Base-by-base conservation (phyloP, 345 rosid species). In the Lumnitzera racemosa region DNA sequence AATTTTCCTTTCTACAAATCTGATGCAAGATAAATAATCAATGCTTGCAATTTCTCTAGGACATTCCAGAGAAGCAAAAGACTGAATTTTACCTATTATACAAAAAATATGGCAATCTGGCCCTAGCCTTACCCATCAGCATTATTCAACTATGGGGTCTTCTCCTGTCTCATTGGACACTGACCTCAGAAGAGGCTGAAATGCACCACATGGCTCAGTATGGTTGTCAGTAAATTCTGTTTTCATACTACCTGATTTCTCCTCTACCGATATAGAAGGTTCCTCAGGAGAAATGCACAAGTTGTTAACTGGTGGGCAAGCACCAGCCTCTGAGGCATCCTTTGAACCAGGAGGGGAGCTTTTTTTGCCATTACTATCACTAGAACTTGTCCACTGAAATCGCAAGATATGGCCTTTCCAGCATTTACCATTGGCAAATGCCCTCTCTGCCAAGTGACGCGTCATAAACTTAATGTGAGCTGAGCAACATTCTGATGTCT, bases 321-420 rank as follows among this genome's bases (percentile, higher is more conserved):
- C 52, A 69, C 69, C 73, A 24, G 70, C 43, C 17, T 72, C 72
- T 62, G 15, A n/a, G 27, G 61, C 43, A 46, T 61, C 63, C 57
- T 72, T 74, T 4, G 60, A 46, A 15, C 69, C 51, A 52, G 80
- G 36, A 10, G 66, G 11, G 24, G 74, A 61, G 56, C 70, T 76
- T 57, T 70, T 78, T 69, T 55, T 75, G 56, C 63, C 73, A 60
- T 68, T 74, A 67, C 63, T 49, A 55, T 80, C 67, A 61, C 67
- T 74, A 46, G 80, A 74, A 57, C 71, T 72, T 73, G 74, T 61
- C 99, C 99, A 94, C 48, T 29, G 57, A 52, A 90, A 78, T 79
- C 78, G 84, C 81, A 94, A 74, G 63, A 56, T 70, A 60, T 84
- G 80, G 64, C 87, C 92, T 76, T 80, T 74, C 97, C 97, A 94